Base-by-base conservation (phyloP, 345 rosid genomes). In the Psidium friedrichsthalianum region DNA sequence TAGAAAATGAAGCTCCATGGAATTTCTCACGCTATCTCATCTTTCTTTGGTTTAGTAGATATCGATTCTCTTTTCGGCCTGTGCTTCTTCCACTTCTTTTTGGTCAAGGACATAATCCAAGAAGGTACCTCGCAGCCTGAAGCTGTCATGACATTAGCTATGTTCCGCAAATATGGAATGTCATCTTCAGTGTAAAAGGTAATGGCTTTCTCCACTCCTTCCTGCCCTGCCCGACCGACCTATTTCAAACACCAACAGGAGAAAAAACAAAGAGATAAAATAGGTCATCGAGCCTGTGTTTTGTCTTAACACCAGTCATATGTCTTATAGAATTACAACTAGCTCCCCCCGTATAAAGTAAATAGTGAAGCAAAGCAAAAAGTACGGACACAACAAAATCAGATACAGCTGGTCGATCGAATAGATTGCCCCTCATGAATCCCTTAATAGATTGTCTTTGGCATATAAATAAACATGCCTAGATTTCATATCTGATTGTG, bases 191-290 rank as follows among this genome's bases (percentile, higher is more conserved):
- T 93, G 87, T 96, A 94, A 58, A 93, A 91, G 11, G 98, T 96
- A 83, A 97, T 88, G 11, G 96, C 98, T 92, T n/a, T 96, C 98
- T 86, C 99, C 98, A 6, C 86, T 90, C 89, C 99, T 92, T 84
- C 98, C 98, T 27, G 99, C 98, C 90, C 99, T 91, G 69, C 98
- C 98, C 1, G 98, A 93, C 84, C 99, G 95, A 51, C 98, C 98
- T 96, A 78, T 89, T 82, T 69, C 55, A 44, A 22, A 58, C 40
- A 44, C 55, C 51, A 36, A 36, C 47, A 69, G 13, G 7, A 36
- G 25, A 69, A 36, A 36, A 69, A 69, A 69, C 25, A 69, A 29
- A 6, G 8, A 1, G 13, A 32, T 69, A 36, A 69, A 36, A 36
- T 69, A 69, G 25, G 47, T 69, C 80, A 69, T 13, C 6, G 24